Base-by-base conservation (phyloP, 176 grass and related monocot genomes). In the Paspalum notatum region DNA sequence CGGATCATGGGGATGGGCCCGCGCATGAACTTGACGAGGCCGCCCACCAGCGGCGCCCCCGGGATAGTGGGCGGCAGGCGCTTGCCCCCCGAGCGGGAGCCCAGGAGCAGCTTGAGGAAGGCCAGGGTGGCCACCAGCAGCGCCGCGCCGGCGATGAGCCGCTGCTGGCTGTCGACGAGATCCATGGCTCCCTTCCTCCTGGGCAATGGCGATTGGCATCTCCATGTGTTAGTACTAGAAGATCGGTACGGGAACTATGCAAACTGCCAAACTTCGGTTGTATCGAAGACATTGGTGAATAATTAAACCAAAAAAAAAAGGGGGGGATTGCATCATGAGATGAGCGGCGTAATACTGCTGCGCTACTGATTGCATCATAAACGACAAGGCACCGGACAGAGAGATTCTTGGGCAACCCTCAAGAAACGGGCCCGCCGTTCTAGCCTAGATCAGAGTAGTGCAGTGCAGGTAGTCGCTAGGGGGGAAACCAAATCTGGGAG, bases 1-100 rank as follows among this genome's bases (percentile, higher is more conserved):
- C 84, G 82, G 71, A 98, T 95, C 90, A 98, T 87, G 7, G 85
- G 68, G 80, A 98, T 93, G 32, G 95, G 95, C 4, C 92, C 95
- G 12, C 80, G 84, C 88, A 91, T 51, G 86, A 98, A 98, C 46
- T 89, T 89, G 63, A 95, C 4, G 20, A 95, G 75, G 3, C 90
- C 96, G 3, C 96, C 96, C 5, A 95, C 61, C n/a, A 95, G 5
- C 18, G 95, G 92, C 49, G 54, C 58, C 3, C 75, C 79, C 70
- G 88, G 77, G 43, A 95, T 88, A 20, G 84, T 87, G 4, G 96
- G 96, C 7, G 96, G 96, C 50, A 93, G 79, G 18, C 90, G 84
- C 69, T 86, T 89, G 60, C 61, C 75, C 16, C 50, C 58, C 38
- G 38, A 47, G 40, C 48, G 14, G 0, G 74, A 70, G 9, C 41